These are phyloP conservation scores for Leonotis leonurus DNA, from an alignment of 257 asterid species.

Conservation along the genomic window DNA sequence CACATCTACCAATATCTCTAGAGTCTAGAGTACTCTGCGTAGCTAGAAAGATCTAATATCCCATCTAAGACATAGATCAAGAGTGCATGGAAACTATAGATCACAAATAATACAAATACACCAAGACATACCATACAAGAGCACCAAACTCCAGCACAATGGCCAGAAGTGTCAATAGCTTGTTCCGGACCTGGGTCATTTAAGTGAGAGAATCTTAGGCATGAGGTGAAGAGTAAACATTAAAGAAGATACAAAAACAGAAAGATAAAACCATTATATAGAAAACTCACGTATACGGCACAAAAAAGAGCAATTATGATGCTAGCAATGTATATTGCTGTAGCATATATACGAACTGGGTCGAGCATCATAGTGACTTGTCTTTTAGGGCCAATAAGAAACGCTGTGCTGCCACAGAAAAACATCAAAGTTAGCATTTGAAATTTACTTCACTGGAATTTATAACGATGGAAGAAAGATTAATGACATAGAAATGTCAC, in stretches of 20 bases:
- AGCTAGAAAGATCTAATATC: not conserved
- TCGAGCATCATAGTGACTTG: conserved; percentile 97
- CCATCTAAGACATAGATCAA: too few species aligned
- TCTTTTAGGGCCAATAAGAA: conserved; percentile 94
- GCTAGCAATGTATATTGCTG: conserved; percentile 95
- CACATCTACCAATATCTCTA: not conserved
- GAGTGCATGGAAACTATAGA: not conserved
- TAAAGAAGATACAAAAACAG: not conserved
- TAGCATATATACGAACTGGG: conserved; percentile 89
- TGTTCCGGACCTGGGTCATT: conserved; percentile 64
- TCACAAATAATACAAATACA: conserved; percentile 5
- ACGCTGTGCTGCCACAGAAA: conserved; percentile 92
- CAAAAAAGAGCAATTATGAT: conserved; percentile 77
- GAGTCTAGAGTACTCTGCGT: conserved; percentile 2
- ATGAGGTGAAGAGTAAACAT: not conserved
- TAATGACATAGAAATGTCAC: not conserved
- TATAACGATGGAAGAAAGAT: not conserved
- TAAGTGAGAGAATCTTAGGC: not conserved
- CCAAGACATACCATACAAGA: conserved; percentile 62
- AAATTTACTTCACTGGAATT: not conserved
- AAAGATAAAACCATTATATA: conserved; percentile 11
- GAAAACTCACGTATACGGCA: conserved; percentile 85
- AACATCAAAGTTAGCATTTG: conserved; percentile 25
- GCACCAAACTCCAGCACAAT: conserved; percentile 85
- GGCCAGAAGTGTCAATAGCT: conserved; percentile 77